phyloP scores from a whole-genome alignment of 306 rosid species.

The Carpinus fangiana region DNA sequence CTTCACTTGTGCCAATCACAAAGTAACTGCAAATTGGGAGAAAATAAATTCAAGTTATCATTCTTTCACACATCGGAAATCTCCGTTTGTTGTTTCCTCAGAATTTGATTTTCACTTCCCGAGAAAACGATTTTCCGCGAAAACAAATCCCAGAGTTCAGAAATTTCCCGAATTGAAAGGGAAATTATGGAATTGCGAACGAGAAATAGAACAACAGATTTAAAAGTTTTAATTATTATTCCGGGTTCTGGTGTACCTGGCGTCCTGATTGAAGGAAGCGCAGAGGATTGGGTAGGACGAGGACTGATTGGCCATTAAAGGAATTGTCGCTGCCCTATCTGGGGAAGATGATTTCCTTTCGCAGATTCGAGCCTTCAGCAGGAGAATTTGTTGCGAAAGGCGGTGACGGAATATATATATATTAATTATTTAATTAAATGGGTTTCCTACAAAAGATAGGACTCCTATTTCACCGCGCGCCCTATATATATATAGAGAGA shows the following conservation, averaged over 20 bases:
- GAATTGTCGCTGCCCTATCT: not conserved
- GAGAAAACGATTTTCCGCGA: not conserved
- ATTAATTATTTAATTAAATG: too few species aligned
- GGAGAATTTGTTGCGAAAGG: too few species aligned
- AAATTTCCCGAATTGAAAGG: not conserved
- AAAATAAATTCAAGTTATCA: not conserved
- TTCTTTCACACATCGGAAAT: not conserved
- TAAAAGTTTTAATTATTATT: too few species aligned
- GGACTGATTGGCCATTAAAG: constrained; percentile 57
- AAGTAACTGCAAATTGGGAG: constrained; percentile 58
- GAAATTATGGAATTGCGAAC: not conserved
- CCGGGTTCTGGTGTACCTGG: constrained; percentile 37
- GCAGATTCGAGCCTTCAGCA: too few species aligned
- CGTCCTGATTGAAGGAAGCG: constrained; percentile 94
- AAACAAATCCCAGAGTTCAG: not conserved
- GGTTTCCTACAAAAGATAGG: too few species aligned
- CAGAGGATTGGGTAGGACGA: constrained; percentile 63
- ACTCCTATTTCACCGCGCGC: too few species aligned
- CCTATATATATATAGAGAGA: too few species aligned
- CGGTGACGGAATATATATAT: too few species aligned
- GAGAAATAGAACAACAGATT: not conserved
- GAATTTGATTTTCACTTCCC: not conserved
- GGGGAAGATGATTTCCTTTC: not conserved
- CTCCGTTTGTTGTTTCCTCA: not conserved
- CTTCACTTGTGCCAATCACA: constrained; percentile 78